Percentiles rank a stretch among this genome's conserved stretches.
Conservation (phyloP, 176 grass and related monocot species). For the Avena insularis region DNA sequence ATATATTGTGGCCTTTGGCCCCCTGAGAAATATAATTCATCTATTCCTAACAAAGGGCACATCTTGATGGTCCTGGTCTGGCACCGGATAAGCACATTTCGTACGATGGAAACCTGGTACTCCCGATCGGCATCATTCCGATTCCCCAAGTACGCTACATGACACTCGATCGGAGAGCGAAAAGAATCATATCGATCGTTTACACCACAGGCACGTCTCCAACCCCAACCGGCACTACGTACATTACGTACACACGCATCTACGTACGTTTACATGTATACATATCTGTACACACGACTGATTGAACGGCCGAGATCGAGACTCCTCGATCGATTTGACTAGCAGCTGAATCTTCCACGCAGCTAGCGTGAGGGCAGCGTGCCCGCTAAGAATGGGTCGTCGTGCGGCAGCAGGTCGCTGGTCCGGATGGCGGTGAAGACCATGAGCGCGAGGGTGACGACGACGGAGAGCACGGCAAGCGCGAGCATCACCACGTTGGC, state of each 20-base stretch:
- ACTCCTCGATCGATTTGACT: too few species aligned
- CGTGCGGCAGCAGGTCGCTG: constrained; percentile 65
- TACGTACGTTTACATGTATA: neutral
- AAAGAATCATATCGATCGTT: constrained; percentile 6
- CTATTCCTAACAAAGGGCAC: too few species aligned
- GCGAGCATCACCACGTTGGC: constrained; percentile 74
- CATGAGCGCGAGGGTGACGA: constrained; percentile 71
- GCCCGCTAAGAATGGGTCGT: constrained; percentile 68
- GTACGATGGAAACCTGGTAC: neutral
- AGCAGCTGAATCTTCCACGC: too few species aligned
- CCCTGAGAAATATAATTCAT: too few species aligned
- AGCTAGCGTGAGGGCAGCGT: neutral
- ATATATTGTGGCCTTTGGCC: too few species aligned
- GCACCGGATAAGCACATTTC: constrained; percentile 23
- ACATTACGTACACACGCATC: neutral
- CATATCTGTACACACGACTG: neutral
- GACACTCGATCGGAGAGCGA: neutral
- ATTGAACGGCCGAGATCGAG: too few species aligned
- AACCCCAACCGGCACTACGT: neutral
- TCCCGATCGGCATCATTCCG: constrained; percentile 24
- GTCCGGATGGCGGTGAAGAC: constrained; percentile 72
- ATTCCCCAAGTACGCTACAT: neutral
- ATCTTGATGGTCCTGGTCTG: too few species aligned
- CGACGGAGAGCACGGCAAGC: constrained; percentile 69
- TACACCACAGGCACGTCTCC: neutral